A percentile compares a stretch with the other conserved stretches of the same genome.
Evolutionary conservation across 2,329 filamentous ascomycete species (phyloP).

Genomic region (Monosporascus sp.): DNA sequence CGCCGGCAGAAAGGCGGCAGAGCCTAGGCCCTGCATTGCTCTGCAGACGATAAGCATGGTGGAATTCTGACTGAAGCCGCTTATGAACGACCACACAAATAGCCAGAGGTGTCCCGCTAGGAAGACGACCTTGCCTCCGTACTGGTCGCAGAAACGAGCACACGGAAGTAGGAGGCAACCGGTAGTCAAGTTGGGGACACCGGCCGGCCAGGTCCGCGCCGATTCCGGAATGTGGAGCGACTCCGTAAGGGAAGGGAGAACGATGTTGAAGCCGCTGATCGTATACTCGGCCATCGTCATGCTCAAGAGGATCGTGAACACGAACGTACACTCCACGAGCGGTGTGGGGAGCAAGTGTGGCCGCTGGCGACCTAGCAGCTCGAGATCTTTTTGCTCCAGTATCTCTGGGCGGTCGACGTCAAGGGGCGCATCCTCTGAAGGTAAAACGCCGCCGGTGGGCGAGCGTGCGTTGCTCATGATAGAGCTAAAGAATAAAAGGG

Average conservation of each 20-base stretch:
- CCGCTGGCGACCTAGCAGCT: constrained; percentile 53
- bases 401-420: constrained; percentile 11
- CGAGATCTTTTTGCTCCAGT: constrained; percentile 32
- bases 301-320: constrained; percentile 52
- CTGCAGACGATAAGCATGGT: constrained; percentile 69
- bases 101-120: constrained; percentile 59
- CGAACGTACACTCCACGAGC: constrained; percentile 52
- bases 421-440: constrained; percentile 4
- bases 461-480: too few relatives aligned
- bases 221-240: constrained; percentile 58
- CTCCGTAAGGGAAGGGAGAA: constrained; percentile 59
- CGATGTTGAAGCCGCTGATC: constrained; percentile 69
- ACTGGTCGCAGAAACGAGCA: constrained; percentile 57
- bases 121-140: constrained; percentile 57
- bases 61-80: constrained; percentile 62
- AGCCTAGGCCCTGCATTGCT: constrained; percentile 67
- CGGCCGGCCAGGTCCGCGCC: constrained; percentile 59
- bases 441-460: too few relatives aligned
- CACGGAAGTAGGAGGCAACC: constrained; percentile 56
- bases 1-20: constrained; percentile 65
- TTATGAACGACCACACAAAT: constrained; percentile 60
- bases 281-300: constrained; percentile 66
- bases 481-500: too few relatives aligned
- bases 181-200: constrained; percentile 51
- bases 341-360: constrained; percentile 45